Base-by-base conservation (phyloP, 495 filamentous ascomycete species). In the Rhizodiscina lignyota region DNA sequence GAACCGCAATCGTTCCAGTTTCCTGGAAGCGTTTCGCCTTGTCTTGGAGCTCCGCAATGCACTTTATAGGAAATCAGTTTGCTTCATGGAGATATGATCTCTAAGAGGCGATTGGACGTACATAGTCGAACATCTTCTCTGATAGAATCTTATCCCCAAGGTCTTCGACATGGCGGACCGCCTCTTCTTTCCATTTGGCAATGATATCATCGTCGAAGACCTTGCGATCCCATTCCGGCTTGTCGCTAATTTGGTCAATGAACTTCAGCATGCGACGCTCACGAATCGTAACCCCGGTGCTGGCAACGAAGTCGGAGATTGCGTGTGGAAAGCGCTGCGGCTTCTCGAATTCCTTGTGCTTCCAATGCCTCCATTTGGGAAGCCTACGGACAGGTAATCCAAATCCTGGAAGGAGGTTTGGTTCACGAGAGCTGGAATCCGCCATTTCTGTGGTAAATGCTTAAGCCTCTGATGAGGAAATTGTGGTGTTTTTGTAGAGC, bases 1-100 rank as follows among this genome's bases (percentile, higher is more conserved):
- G 38, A 4, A 42, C 35, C 0, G 38, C 18, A 2, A 55, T 35
- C 6, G 41, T 36, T 1, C 38, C 35, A 19, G 11, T 38, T 13
- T 36, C 28, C 21, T 34, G 13, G 13, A 22, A 20, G 8, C 18
- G 20, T 30, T 37, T 24, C 21, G 42, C 49, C 32, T 49, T 43
- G 37, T 45, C 33, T 18, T 56, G 54, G 8, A 72, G 49, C 40
- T 75, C 70, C 22, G 49, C 37, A 32, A 72, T 55, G 41, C 53
- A 61, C 56, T 63, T 24, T 22, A n/a, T 8, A 27, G 8, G 24
- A 8, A 8, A 27, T 8, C 8, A 13, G 13, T 8, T 8, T 8
- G 8, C 8, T 27, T 8, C 8, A 27, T 27, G 13, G 8, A 27
- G 13, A 27, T 27, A 13, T 8, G 24, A 27, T 8, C 13, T 8